phyloP scores from a whole-genome alignment of 169 alveolate species.

The Eimeria praecox region DNA sequence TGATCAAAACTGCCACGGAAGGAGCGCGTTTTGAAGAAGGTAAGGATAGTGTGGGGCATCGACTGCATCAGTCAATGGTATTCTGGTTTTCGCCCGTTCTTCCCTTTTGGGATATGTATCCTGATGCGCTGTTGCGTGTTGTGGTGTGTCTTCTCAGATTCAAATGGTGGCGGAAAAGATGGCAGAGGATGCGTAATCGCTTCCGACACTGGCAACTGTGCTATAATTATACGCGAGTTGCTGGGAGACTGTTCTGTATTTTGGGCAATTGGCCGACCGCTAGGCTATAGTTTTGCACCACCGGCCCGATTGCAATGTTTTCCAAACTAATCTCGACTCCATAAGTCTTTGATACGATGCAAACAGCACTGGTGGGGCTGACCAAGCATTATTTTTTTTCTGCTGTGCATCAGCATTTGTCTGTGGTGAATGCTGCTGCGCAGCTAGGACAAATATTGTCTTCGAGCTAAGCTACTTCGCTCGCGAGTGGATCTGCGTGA shows the following conservation, averaged over 20 bases:
- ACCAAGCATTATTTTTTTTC: neutral
- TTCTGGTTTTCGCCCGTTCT: neutral
- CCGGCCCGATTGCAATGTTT: neutral
- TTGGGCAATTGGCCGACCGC: neutral
- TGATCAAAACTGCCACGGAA: conserved; percentile 95
- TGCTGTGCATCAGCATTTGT: neutral
- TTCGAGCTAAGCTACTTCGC: too few species aligned
- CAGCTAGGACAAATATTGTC: too few species aligned
- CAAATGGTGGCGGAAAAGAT: conserved; percentile 58
- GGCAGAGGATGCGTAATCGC: conserved; percentile 38
- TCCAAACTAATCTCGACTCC: neutral
- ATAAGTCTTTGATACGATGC: neutral
- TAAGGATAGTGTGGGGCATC: conserved; percentile 57
- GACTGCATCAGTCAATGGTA: neutral
- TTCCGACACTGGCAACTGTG: neutral
- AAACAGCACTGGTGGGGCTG: neutral
- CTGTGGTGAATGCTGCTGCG: neutral
- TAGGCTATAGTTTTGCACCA: neutral
- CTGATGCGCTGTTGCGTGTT: neutral
- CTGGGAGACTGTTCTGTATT: neutral
- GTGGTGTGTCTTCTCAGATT: neutral
- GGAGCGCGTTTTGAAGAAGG: conserved; percentile 96
- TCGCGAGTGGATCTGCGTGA: neutral
- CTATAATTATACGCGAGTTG: neutral
- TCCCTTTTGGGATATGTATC: neutral